Conservation (phyloP, 108 stramenopile genomes). For the Nannochloropsis oceanica region DNA sequence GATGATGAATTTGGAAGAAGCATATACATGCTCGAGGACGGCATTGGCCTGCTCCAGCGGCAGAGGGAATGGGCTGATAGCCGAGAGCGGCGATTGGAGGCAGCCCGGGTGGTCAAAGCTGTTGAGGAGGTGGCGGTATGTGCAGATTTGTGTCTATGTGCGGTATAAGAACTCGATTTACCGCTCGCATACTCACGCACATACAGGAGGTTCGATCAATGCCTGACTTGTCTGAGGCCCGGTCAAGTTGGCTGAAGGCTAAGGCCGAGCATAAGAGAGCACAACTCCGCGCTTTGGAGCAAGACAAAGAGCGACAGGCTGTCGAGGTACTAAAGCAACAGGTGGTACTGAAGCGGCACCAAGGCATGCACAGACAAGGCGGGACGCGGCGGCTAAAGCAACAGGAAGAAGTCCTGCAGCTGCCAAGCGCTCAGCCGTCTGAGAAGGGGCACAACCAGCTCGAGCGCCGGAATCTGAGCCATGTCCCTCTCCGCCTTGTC, state of each 20-base stretch:
- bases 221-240: neutral
- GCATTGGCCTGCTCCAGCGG: neutral
- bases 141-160: neutral
- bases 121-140: neutral
- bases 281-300: neutral
- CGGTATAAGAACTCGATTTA: neutral
- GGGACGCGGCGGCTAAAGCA: too few relatives aligned
- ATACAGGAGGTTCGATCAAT: neutral
- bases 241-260: neutral
- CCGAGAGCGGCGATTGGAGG: neutral
- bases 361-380: neutral
- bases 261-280: neutral
- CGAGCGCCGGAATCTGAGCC: too few relatives aligned
- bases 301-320: neutral
- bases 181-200: too few relatives aligned
- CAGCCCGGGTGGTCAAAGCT: neutral
- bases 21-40: neutral
- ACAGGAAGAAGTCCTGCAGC: too few relatives aligned
- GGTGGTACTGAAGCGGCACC: neutral
- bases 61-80: neutral
- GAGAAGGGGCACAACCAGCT: too few relatives aligned
- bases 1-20: too few relatives aligned
- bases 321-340: neutral
- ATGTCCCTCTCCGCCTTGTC: too few relatives aligned
- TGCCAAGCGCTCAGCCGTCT: too few relatives aligned